phyloP scores from a whole-genome alignment of 208 protist genomes.

The Phytomonas sp. region DNA sequence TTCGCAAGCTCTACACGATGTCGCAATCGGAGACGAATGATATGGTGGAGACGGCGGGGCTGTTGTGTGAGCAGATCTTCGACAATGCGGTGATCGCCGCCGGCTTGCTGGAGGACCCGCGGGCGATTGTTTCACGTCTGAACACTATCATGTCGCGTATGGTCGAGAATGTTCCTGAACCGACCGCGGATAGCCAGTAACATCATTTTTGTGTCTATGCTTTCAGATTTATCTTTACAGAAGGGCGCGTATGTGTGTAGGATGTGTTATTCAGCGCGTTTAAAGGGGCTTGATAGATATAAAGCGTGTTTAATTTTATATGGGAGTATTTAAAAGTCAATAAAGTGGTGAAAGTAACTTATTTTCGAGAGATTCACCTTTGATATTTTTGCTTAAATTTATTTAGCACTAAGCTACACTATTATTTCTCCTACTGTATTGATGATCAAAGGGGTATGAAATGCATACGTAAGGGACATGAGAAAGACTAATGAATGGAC shows the following conservation, averaged over 20 bases:
- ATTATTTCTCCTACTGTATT: slow-evolving; percentile 6
- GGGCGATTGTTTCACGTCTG: slow-evolving; percentile 82
- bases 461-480: neutral
- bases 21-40: slow-evolving; percentile 61
- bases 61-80: slow-evolving; percentile 89
- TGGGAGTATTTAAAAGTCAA: neutral
- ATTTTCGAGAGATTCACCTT: neutral
- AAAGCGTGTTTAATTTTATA: neutral
- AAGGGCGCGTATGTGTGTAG: neutral
- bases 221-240: neutral
- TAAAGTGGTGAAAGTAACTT: neutral
- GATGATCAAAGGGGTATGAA: neutral
- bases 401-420: neutral
- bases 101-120: slow-evolving; percentile 88
- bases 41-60: slow-evolving; percentile 75
- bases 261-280: neutral
- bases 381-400: neutral
- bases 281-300: neutral
- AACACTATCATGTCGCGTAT: slow-evolving; percentile 89
- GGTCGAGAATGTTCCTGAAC: slow-evolving; percentile 83
- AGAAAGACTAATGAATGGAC: neutral
- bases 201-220: neutral
- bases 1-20: slow-evolving; percentile 88
- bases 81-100: slow-evolving; percentile 91
- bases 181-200: slow-evolving; percentile 69